phyloP scores from a whole-genome alignment of 2,329 filamentous ascomycete species.

The Chrysosporium queenslandicum region DNA sequence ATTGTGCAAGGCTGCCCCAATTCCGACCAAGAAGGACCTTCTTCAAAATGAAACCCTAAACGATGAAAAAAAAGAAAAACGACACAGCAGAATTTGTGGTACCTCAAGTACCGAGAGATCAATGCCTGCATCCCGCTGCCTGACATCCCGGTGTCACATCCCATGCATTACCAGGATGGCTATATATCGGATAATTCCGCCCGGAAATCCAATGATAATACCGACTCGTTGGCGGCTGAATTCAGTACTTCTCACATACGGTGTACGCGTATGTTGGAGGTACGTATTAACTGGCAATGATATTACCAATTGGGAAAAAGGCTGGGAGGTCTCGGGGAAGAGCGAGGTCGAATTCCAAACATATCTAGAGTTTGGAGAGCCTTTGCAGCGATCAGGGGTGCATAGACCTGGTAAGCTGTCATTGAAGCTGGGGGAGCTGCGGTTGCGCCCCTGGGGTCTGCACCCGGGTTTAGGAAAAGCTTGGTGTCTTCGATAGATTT shows the following conservation, averaged over 20 bases:
- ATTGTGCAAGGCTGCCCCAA: neutral
- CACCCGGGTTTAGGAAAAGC: neutral
- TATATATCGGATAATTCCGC: neutral
- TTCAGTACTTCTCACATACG: neutral
- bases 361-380: neutral
- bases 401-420: neutral
- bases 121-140: neutral
- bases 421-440: neutral
- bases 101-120: neutral
- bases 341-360: neutral
- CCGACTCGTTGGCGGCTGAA: neutral
- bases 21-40: neutral
- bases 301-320: neutral
- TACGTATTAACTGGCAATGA: too few relatives aligned
- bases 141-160: neutral
- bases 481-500: neutral
- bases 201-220: neutral
- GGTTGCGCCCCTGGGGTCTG: neutral
- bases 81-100: too few relatives aligned
- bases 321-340: neutral
- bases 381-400: neutral
- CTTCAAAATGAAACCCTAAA: neutral
- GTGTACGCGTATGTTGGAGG: neutral
- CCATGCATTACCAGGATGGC: neutral
- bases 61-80: neutral